Base-by-base conservation (phyloP, 2,329 filamentous ascomycete species). In the Exophiala spinifera region DNA sequence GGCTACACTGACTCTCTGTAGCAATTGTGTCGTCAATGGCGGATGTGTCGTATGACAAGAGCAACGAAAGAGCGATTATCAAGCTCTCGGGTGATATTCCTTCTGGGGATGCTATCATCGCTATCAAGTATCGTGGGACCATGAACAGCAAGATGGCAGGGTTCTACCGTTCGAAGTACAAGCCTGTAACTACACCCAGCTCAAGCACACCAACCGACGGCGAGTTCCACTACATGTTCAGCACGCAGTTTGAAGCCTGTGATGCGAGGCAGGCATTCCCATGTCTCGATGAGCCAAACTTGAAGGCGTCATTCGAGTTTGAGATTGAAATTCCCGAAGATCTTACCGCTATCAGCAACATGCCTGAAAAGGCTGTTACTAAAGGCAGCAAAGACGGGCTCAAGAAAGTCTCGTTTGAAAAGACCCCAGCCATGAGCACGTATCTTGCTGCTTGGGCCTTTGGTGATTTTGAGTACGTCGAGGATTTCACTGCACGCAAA, bases 201-300 rank as follows among this genome's bases (percentile, higher is more conserved):
- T 76, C 85, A 39, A 91, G 89, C 11, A 91, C 95, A 1, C 88
- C 91, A 23, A 87, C 80, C 67, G 90, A 84, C 54, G 78, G 76
- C 45, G 80, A 84, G 51, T 34, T 58, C 17, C 77, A 80, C 64
- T 76, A 84, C 68, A 91, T 92, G 88, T 78, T 96, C 72, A 95
- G 89, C 76, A 99, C 94, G 46, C 94, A 99, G 70, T 99, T 99
- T 68, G 94, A 99, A 77, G 87, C 91, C 43, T 96, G 91, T 67
- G 94, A 99, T 74, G 94, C 94, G 58, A 87, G 94, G 61, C 82
- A 91, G 63, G 92, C 94, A 7, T 96, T 99, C 74, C 94, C 94
- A 45, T 99, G 94, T 76, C 97, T 97, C 67, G 94, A 99, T 68
- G 94, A 99, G 76, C 94, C 94, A 39, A 96, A 95, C 67, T 81